Base-by-base conservation (phyloP, 805 yeast species). In the Candida chilensis region DNA sequence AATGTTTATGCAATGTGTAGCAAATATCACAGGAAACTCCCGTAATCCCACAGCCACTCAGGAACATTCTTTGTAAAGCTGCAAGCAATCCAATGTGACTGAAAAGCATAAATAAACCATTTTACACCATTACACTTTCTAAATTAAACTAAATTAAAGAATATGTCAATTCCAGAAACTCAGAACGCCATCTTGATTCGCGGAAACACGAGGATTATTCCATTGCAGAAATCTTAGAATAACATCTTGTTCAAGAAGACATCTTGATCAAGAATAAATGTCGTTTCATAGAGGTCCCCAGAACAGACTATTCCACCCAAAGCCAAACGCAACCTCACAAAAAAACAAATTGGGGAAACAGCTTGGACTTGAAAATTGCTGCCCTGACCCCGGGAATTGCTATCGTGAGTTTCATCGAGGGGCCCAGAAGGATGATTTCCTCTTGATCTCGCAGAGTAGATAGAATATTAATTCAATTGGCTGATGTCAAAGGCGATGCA, bases 381-480 rank as follows among this genome's bases (percentile, higher is more conserved):
- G 47, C 73, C 2, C 44, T 77, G 27, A 40, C 83, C 19, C 90
- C 83, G 52, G 92, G 86, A 1, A 58, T 87, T 37, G 88, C 96
- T 5, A 90, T 90, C 2, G 52, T 81, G 42, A 70, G 88, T 1
- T 74, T 88, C 35, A 57, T 74, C 28, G 57, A 64, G 21, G 86
- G 81, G 37, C 83, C 24, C 50, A 83, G 42, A 60, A 69, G 48
- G 88, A 75, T 31, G 96, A 90, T 35, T 67, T 55, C 41, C 69
- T 82, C 27, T 63, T 88, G 28, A 77, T 85, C 16, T 85, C 96
- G 96, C 27, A 96, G 96, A 33, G 90, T 84, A 30, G 97, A 97
- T 4, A 66, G 72, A 30, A 41, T 84, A 13, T 57, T 86, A 32
- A 62, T 66, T 29, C 95, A 87, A 51, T 57, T 87, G 53, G 54